Evolutionary conservation across 148 eudicot genomes (phyloP).

Genomic region (Polygonum aviculare): DNA sequence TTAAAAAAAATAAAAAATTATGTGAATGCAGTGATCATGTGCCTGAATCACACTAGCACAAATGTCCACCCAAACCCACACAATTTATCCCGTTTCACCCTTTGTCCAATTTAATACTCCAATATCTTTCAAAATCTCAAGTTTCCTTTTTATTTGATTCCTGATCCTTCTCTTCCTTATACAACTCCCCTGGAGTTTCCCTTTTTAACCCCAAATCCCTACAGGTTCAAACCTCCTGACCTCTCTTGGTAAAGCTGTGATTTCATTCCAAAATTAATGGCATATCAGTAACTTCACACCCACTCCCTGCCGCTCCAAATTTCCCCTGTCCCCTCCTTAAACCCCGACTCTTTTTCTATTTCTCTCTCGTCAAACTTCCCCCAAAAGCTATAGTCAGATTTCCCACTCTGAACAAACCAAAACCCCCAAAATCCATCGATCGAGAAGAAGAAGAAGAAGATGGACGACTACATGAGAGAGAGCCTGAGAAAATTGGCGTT

Average conservation of each 20-base stretch:
- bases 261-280: too few relatives aligned
- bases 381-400: neutral
- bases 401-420: neutral
- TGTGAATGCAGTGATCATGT: neutral
- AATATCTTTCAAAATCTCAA: neutral
- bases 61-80: neutral
- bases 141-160: neutral
- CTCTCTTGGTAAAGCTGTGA: too few relatives aligned
- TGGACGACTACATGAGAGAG: constrained; percentile 20
- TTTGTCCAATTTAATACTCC: neutral
- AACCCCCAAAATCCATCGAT: neutral
- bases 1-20: too few relatives aligned
- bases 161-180: constrained; percentile 1
- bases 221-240: too few relatives aligned
- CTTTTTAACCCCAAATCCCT: neutral
- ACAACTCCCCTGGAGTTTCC: neutral
- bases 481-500: constrained; percentile 33
- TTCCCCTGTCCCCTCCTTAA: constrained; percentile 7
- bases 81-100: neutral
- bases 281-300: neutral
- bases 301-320: neutral
- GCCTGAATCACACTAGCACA: neutral
- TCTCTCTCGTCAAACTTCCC: neutral
- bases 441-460: neutral
- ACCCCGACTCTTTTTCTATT: neutral